Evolutionary conservation across 2,329 filamentous ascomycete species (phyloP).

Genomic region (Corniculantispora saksenae): DNA sequence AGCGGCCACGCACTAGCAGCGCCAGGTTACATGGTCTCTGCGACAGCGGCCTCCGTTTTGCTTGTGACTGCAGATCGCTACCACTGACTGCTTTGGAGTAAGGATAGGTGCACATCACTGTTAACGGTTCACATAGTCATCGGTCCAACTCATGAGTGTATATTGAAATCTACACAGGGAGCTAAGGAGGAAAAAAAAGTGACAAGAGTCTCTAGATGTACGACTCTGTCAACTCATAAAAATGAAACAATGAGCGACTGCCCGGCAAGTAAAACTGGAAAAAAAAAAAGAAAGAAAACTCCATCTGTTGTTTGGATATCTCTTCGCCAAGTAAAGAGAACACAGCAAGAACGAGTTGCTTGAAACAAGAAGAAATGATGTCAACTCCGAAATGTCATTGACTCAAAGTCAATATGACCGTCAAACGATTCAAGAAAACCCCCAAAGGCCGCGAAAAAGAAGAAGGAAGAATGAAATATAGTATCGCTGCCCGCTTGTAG

Average conservation of each 20-base stretch:
- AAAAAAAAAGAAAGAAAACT: background rate
- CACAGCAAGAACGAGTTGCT: background rate
- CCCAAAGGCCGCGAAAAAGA: constrained; percentile 10
- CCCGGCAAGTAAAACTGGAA: background rate
- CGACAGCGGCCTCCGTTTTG: background rate
- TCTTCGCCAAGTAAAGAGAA: background rate
- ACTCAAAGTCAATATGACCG: background rate
- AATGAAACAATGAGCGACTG: background rate
- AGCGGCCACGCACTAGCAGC: background rate
- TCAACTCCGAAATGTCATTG: no score
- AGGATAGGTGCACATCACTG: background rate
- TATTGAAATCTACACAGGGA: background rate
- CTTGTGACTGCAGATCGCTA: background rate
- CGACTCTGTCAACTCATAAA: background rate
- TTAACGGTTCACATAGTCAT: background rate
- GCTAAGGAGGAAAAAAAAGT: background rate
- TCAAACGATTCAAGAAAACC: background rate
- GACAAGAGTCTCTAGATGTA: background rate
- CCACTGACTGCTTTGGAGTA: background rate
- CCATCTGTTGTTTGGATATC: background rate
- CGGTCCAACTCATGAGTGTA: background rate
- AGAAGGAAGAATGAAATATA: background rate
- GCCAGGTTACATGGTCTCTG: background rate
- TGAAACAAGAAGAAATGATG: background rate
- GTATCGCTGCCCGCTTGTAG: constrained; percentile 9